A percentile compares a stretch with the other conserved stretches of the same genome.
These are phyloP conservation scores for Dissoconium aciculare DNA, from an alignment of 2,329 filamentous ascomycete genomes.

Conservation along the genomic window DNA sequence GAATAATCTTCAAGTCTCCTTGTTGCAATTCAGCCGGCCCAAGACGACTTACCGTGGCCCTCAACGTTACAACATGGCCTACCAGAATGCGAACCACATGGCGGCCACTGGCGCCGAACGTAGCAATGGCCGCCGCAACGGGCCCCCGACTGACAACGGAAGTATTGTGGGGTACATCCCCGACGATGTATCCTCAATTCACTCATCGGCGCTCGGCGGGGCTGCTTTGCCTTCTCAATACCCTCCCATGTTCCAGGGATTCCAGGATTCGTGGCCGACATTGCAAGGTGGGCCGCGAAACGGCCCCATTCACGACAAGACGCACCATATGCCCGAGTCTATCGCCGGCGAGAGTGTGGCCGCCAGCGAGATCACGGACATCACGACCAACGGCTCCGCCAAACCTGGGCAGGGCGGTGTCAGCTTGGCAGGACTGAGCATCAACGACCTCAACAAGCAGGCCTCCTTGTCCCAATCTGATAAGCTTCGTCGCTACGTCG, in stretches of 20 bases:
- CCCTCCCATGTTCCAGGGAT: slow-evolving; percentile 89
- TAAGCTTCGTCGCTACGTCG: slow-evolving; percentile 85
- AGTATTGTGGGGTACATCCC: slow-evolving; percentile 93
- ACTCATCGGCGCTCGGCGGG: slow-evolving; percentile 80
- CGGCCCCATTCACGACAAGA: slow-evolving; percentile 34
- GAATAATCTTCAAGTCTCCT: slow-evolving; percentile 86
- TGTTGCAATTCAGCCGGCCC: slow-evolving; percentile 86
- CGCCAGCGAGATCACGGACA: slow-evolving; percentile 77
- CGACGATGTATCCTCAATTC: slow-evolving; percentile 91
- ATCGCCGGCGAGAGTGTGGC: slow-evolving; percentile 85
- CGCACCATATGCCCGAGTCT: slow-evolving; percentile 34
- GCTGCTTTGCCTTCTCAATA: slow-evolving; percentile 55
- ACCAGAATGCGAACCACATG: slow-evolving; percentile 50
- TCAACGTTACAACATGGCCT: slow-evolving; percentile 71
- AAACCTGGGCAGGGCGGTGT: slow-evolving; percentile 57
- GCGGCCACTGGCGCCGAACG: slow-evolving; percentile 32
- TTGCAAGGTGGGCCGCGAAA: slow-evolving; percentile 53
- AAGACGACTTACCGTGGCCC: slow-evolving; percentile 84
- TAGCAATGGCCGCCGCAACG: slow-evolving; percentile 37
- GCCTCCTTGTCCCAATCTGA: slow-evolving; percentile 68
- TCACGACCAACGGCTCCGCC: slow-evolving; percentile 50
- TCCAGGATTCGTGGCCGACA: slow-evolving; percentile 79
- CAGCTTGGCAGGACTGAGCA: slow-evolving; percentile 70
- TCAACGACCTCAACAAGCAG: slow-evolving; percentile 55
- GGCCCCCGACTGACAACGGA: slow-evolving; percentile 51